These are phyloP conservation scores for Pezicula carpinea DNA, from an alignment of 2,329 filamentous ascomycete genomes.

Conservation along the genomic window DNA sequence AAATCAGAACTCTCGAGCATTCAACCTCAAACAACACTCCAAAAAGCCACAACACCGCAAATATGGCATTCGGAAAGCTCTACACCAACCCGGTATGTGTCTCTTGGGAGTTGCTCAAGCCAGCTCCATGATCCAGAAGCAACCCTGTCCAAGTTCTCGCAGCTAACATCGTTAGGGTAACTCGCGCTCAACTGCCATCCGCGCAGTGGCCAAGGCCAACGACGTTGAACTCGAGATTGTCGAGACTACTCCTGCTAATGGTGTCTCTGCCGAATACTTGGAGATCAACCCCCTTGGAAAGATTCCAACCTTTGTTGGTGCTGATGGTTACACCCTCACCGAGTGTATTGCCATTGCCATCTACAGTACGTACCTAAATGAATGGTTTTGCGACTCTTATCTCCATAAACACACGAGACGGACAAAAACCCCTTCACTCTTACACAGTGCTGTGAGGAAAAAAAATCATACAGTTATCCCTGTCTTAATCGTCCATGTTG, in stretches of 20 bases:
- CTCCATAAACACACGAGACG: neutral
- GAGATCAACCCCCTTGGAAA: constrained; percentile 85
- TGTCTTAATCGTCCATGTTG: constrained; percentile 93
- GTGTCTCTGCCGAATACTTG: constrained; percentile 69
- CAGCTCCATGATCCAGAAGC: neutral
- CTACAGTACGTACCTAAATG: constrained; percentile 86
- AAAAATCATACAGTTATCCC: constrained; percentile 90
- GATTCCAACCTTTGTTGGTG: constrained; percentile 87
- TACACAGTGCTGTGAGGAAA: constrained; percentile 29
- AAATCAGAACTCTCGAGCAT: constrained; percentile 7
- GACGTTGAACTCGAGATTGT: constrained; percentile 86
- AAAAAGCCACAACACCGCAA: constrained; percentile 16
- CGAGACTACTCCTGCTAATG: constrained; percentile 60
- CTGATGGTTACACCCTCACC: constrained; percentile 83
- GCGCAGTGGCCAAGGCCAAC: constrained; percentile 96
- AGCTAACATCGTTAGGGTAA: constrained; percentile 58
- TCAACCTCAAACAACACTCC: constrained; percentile 4
- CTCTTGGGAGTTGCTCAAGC: neutral
- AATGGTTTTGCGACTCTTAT: constrained; percentile 8
- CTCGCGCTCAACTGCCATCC: constrained; percentile 82
- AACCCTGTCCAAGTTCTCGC: neutral
- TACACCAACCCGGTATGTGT: constrained; percentile 73
- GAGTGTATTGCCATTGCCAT: constrained; percentile 95
- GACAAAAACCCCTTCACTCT: constrained; percentile 10
- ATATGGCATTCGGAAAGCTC: constrained; percentile 95